phyloP scores from a whole-genome alignment of 176 grass and related monocot species.

The Cocos nucifera region DNA sequence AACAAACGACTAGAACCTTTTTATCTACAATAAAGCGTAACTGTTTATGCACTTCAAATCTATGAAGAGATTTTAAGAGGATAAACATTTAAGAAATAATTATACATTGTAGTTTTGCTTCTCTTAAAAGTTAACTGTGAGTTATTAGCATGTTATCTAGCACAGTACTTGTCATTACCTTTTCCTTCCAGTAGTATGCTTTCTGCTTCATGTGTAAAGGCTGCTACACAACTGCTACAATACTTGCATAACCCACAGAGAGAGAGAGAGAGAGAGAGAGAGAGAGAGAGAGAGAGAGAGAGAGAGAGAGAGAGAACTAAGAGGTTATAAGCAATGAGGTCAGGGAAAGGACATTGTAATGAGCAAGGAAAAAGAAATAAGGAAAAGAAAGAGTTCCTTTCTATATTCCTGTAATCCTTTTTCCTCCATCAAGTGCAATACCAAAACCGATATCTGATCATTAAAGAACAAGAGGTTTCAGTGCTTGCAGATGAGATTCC shows the following conservation, averaged over 20 bases:
- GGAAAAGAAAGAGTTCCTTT: too few species aligned
- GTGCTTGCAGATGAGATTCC: conserved; percentile 6
- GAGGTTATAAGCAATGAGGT: too few species aligned
- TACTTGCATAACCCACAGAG: conserved; percentile 11
- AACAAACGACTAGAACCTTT: too few species aligned
- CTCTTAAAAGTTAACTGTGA: not conserved
- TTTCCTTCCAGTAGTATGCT: not conserved
- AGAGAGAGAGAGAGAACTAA: not conserved
- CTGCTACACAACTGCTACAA: conserved; percentile 17
- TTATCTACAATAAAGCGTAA: too few species aligned
- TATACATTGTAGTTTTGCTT: not conserved
- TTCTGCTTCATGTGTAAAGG: conserved; percentile 17
- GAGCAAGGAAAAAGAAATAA: too few species aligned
- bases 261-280: conserved; percentile 20
- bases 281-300: not conserved
- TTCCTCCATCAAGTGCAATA: conserved; percentile 3
- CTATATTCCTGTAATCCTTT: conserved; percentile 1
- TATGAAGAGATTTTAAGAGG: too few species aligned
- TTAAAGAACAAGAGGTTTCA: not conserved
- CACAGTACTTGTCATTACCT: not conserved
- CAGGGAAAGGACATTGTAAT: too few species aligned
- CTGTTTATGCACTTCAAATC: too few species aligned
- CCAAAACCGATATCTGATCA: not conserved
- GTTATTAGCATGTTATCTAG: not conserved
- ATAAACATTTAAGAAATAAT: too few species aligned